Evolutionary conservation across 2,329 filamentous ascomycete genomes (phyloP).

Genomic region (Gaeumannomyces sp.): DNA sequence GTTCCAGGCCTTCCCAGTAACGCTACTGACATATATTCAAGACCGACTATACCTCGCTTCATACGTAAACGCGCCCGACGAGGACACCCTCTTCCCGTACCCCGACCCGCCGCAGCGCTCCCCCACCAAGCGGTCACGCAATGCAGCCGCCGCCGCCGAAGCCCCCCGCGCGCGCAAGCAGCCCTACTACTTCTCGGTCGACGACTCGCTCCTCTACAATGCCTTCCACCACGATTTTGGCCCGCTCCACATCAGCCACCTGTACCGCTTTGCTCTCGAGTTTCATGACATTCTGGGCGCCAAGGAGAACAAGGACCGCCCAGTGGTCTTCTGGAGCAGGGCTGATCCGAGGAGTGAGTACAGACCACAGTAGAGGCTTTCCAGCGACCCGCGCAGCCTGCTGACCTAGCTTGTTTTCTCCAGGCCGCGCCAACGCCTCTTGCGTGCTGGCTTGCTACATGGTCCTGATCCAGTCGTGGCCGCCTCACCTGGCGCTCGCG

Average conservation of each 20-base stretch:
- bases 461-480: slow-evolving; percentile 97
- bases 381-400: neutral
- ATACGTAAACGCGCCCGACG: slow-evolving; percentile 75
- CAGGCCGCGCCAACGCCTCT: slow-evolving; percentile 85
- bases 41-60: slow-evolving; percentile 94
- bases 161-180: slow-evolving; percentile 47
- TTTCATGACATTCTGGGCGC: slow-evolving; percentile 93
- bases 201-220: slow-evolving; percentile 90
- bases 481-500: slow-evolving; percentile 87
- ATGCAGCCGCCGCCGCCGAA: slow-evolving; percentile 42
- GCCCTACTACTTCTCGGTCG: slow-evolving; percentile 93
- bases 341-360: slow-evolving; percentile 81
- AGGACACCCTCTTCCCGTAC: slow-evolving; percentile 82
- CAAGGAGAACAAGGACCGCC: slow-evolving; percentile 80
- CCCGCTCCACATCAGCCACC: slow-evolving; percentile 90
- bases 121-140: slow-evolving; percentile 69
- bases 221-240: slow-evolving; percentile 98
- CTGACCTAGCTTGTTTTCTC: neutral
- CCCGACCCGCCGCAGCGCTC: slow-evolving; percentile 53
- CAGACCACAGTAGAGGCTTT: neutral
- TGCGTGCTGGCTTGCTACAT: slow-evolving; percentile 97
- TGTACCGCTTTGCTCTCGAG: slow-evolving; percentile 93
- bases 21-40: slow-evolving; percentile 40
- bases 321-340: slow-evolving; percentile 93
- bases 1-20: slow-evolving; percentile 19